These are phyloP conservation scores for Aspergillus affinis DNA, from an alignment of 495 filamentous ascomycete species.

Conservation along the genomic window DNA sequence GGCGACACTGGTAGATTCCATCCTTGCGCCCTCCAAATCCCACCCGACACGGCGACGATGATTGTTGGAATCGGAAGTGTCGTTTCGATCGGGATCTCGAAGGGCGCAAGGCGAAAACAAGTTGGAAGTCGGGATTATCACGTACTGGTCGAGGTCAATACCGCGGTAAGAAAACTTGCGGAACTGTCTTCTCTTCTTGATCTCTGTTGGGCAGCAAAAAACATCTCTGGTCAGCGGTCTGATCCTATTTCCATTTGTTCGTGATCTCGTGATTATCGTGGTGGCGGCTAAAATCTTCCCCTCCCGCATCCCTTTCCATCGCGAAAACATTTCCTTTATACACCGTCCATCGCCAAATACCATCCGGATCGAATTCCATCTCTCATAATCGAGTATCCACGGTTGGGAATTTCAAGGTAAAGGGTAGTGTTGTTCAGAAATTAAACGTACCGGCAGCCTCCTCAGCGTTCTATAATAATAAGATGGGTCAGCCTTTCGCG, in stretches of 20 bases:
- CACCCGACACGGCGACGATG: constrained; percentile 8
- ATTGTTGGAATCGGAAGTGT: constrained; percentile 41
- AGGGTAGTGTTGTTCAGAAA: constrained; percentile 9
- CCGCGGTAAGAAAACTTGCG: constrained; percentile 99
- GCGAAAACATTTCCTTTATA: background rate
- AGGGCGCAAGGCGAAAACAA: constrained; percentile 52
- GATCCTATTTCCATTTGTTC: constrained; percentile 11
- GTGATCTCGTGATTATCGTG: constrained; percentile 12
- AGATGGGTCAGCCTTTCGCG: constrained; percentile 37
- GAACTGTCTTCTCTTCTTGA: constrained; percentile 99
- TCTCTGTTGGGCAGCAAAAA: constrained; percentile 54
- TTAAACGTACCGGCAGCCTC: constrained; percentile 79
- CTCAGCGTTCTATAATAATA: constrained; percentile 72
- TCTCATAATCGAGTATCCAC: background rate
- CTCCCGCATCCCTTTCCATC: constrained; percentile 11
- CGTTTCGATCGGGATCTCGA: constrained; percentile 59
- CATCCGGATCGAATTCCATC: constrained; percentile 10
- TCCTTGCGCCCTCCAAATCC: background rate
- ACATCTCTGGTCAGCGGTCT: constrained; percentile 40
- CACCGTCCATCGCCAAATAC: constrained; percentile 2
- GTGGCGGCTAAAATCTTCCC: constrained; percentile 16
- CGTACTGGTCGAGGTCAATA: constrained; percentile 98
- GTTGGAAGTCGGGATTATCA: constrained; percentile 28
- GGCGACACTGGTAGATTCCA: background rate
- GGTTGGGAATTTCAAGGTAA: constrained; percentile 1